A percentile compares a stretch with the other conserved stretches of the same genome.
Evolutionary conservation across 495 filamentous ascomycete genomes (phyloP).

Genomic region (Trichoderma erinaceum): DNA sequence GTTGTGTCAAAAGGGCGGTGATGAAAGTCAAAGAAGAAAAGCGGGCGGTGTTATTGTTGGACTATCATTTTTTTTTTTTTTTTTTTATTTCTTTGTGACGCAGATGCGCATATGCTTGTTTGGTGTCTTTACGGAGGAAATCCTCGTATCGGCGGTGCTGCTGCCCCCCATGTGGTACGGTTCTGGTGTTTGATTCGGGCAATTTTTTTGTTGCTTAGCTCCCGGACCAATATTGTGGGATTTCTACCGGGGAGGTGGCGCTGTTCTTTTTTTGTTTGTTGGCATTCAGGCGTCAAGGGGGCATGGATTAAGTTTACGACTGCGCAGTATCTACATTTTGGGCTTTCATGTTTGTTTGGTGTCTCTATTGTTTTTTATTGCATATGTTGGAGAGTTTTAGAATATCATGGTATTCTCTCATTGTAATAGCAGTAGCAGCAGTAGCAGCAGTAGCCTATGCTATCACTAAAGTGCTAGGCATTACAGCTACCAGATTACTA

Average conservation of each 20-base stretch:
- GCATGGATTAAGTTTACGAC: background rate
- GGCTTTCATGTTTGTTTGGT: background rate
- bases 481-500: too few relatives aligned
- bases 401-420: too few relatives aligned
- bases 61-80: too few relatives aligned
- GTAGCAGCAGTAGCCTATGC: background rate
- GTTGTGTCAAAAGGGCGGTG: slow-evolving; percentile 35
- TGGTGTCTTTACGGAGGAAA: too few relatives aligned
- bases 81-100: too few relatives aligned
- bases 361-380: background rate
- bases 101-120: too few relatives aligned
- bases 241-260: background rate
- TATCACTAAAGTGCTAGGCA: too few relatives aligned
- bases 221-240: background rate
- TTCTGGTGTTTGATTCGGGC: slow-evolving; percentile 10
- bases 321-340: background rate
- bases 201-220: background rate
- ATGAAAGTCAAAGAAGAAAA: background rate
- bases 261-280: background rate
- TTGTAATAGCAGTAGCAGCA: too few relatives aligned
- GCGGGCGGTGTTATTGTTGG: background rate
- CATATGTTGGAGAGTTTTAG: too few relatives aligned
- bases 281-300: slow-evolving; percentile 2
- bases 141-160: background rate
- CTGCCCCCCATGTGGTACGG: background rate